Evolutionary conservation across 2,329 filamentous ascomycete genomes (phyloP).

Genomic region (Xylaria sp.): DNA sequence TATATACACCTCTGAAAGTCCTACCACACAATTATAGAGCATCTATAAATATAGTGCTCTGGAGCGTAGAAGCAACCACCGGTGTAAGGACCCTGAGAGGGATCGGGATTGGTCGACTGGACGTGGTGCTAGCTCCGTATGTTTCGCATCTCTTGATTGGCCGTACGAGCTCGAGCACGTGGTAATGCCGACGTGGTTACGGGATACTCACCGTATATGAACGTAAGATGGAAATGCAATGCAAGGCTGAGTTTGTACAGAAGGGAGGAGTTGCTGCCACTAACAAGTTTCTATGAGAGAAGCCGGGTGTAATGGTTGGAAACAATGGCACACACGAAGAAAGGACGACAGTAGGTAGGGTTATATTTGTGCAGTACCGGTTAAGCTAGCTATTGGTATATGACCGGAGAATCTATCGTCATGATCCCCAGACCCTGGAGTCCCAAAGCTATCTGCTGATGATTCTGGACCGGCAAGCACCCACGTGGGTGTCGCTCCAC

Average conservation of each 20-base stretch:
- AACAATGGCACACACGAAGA: not conserved
- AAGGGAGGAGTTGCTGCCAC: not conserved
- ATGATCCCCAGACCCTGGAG: too few relatives aligned
- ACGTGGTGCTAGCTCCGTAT: not conserved
- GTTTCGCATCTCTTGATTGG: conserved; percentile 5
- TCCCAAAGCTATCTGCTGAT: too few relatives aligned
- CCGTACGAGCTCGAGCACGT: not conserved
- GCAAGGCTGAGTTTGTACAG: not conserved
- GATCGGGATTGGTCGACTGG: conserved; percentile 4
- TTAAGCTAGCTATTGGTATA: too few relatives aligned
- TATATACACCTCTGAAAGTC: not conserved
- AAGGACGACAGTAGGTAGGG: not conserved
- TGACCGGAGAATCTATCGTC: too few relatives aligned
- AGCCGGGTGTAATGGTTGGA: too few relatives aligned
- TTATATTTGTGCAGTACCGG: too few relatives aligned
- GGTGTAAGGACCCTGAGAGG: not conserved
- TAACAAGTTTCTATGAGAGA: too few relatives aligned
- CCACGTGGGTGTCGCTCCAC: too few relatives aligned
- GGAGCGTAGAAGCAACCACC: not conserved
- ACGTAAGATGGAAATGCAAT: not conserved
- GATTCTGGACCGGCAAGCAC: too few relatives aligned
- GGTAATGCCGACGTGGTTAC: conserved; percentile 3
- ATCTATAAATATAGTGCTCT: not conserved
- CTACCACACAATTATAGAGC: not conserved
- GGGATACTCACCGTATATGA: not conserved